These are phyloP conservation scores for Calocera viscosa DNA, from an alignment of 768 basidiomycete species.

Conservation along the genomic window DNA sequence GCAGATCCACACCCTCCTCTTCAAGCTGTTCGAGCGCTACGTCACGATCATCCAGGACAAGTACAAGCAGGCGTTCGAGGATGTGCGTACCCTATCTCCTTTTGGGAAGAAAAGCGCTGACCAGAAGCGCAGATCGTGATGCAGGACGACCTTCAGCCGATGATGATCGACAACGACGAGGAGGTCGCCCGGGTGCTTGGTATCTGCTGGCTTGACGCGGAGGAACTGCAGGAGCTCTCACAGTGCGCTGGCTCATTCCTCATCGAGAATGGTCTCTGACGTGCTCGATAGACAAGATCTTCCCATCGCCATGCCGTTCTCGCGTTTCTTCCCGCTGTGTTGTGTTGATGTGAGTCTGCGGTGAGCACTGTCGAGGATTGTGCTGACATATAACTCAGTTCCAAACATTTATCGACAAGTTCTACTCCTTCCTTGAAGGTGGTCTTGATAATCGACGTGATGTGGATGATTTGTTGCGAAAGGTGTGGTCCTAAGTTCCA, in stretches of 20 bases:
- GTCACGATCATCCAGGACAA: slow-evolving; percentile 66
- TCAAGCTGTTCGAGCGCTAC: slow-evolving; percentile 86
- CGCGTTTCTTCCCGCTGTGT: slow-evolving; percentile 86
- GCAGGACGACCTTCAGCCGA: slow-evolving; percentile 79
- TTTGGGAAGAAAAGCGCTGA: not conserved
- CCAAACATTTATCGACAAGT: slow-evolving; percentile 80
- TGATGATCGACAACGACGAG: slow-evolving; percentile 45
- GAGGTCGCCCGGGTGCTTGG: slow-evolving; percentile 67
- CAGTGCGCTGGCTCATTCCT: slow-evolving; percentile 31
- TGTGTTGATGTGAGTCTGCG: slow-evolving; percentile 62
- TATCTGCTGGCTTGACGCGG: slow-evolving; percentile 67
- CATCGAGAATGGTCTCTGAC: not conserved
- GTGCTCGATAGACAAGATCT: slow-evolving; percentile 37
- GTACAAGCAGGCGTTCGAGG: slow-evolving; percentile 69
- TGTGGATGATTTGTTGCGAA: slow-evolving; percentile 81
- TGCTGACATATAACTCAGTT: slow-evolving; percentile 38
- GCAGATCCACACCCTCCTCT: slow-evolving; percentile 69
- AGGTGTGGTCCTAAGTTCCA: slow-evolving; percentile 37
- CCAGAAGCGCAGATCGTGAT: slow-evolving; percentile 49
- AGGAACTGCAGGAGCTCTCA: slow-evolving; percentile 47
- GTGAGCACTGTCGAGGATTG: not conserved
- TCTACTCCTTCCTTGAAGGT: slow-evolving; percentile 93
- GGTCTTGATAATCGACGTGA: slow-evolving; percentile 83
- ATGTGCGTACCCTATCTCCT: slow-evolving; percentile 37
- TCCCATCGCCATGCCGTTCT: slow-evolving; percentile 80